Conservation (phyloP, 257 asterid species). For the Penstemon barbatus region DNA sequence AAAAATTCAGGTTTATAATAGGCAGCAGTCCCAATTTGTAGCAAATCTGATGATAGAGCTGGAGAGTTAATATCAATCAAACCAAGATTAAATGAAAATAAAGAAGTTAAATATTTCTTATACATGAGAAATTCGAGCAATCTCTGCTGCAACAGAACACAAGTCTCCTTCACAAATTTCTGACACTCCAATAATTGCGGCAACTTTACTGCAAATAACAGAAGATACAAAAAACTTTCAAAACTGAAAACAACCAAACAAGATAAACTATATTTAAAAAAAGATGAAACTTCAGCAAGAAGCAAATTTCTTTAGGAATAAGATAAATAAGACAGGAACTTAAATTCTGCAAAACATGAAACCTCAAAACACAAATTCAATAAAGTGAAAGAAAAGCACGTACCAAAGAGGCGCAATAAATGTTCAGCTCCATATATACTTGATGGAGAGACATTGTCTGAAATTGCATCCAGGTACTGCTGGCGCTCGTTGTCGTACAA, state of each 20-base stretch:
- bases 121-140: slow-evolving; percentile 86
- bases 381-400: slow-evolving; percentile 20
- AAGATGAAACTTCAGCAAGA: neutral
- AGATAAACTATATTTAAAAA: neutral
- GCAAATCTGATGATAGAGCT: too few relatives aligned
- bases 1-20: neutral
- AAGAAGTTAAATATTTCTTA: too few relatives aligned
- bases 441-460: slow-evolving; percentile 68
- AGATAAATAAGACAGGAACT: neutral
- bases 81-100: too few relatives aligned
- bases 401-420: slow-evolving; percentile 95
- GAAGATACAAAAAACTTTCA: slow-evolving; percentile 15
- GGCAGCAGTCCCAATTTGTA: neutral
- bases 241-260: slow-evolving; percentile 21
- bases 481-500: slow-evolving; percentile 87
- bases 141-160: slow-evolving; percentile 71
- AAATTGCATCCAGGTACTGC: slow-evolving; percentile 67
- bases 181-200: slow-evolving; percentile 73
- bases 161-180: slow-evolving; percentile 77
- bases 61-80: neutral
- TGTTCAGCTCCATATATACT: slow-evolving; percentile 95
- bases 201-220: slow-evolving; percentile 74
- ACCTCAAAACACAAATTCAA: neutral
- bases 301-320: neutral
- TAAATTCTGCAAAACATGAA: neutral